phyloP scores from a whole-genome alignment of 176 grass and related monocot genomes.

The Oryza coarctata region DNA sequence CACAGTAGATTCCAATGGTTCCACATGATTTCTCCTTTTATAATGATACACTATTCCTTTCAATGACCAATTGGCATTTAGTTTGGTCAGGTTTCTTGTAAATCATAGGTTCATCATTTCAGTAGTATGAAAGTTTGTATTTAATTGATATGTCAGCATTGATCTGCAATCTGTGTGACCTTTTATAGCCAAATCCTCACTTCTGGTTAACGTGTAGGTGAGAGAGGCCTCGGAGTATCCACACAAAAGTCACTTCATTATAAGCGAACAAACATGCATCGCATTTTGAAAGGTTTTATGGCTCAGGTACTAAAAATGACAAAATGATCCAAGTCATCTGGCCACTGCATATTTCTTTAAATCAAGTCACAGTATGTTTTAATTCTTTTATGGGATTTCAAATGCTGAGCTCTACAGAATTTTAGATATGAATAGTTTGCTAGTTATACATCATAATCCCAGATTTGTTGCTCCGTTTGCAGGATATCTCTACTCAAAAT shows the following conservation, averaged over 20 bases:
- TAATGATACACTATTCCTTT: background rate
- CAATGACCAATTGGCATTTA: background rate
- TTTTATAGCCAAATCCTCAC: conserved; percentile 22
- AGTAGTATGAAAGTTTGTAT: background rate
- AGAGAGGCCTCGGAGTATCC: conserved; percentile 56
- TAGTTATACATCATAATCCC: background rate
- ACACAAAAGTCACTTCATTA: conserved; percentile 59
- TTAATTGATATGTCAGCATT: background rate
- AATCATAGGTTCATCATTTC: background rate
- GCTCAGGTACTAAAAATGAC: conserved; percentile 54
- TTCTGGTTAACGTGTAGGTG: conserved; percentile 41
- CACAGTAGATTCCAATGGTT: background rate
- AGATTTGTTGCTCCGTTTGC: background rate
- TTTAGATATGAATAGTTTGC: background rate
- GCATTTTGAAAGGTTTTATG: conserved; percentile 71
- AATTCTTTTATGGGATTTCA: conserved; percentile 20
- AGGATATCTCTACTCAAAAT: background rate
- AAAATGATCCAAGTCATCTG: background rate
- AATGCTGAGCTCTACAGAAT: background rate
- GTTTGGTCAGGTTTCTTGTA: background rate
- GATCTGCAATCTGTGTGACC: conserved; percentile 2
- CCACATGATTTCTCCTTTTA: background rate
- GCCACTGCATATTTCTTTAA: conserved; percentile 23
- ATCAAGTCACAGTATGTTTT: background rate
- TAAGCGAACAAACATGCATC: conserved; percentile 66